Base-by-base conservation (phyloP, 1,284 basidiomycete genomes). In the Naganishia sp. region DNA sequence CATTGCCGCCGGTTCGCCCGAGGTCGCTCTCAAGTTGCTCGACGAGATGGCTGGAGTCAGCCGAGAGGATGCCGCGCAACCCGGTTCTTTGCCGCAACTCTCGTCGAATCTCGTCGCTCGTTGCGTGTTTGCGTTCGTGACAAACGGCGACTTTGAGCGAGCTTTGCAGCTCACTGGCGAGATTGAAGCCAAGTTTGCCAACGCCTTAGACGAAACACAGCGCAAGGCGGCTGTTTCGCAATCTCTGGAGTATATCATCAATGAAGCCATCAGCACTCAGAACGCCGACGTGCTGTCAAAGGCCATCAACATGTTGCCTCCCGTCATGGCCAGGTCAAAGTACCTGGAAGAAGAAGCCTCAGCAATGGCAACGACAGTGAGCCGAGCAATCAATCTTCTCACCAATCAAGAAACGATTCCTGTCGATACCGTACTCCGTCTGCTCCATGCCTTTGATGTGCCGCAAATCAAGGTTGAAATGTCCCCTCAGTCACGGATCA, bases 11-110 rank as follows among this genome's bases (percentile, higher is more conserved):
- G 86, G 86, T 5, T 81, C 87, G 66, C 82, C 87, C 0, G 84
- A 85, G 3, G 85, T 83, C 53, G 92, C 87, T 6, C 75, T 94
- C 10, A 84, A 77, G 21, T 77, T 94, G 2, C 81, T 95, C 53
- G 88, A 91, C 69, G 78, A 83, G 68, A 90, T 95, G 87, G 82
- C 93, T 75, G 82, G 83, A 68, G 80, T 84, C 0, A 72, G 81
- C 63, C 73, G 60, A 11, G 32, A 63, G 46, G 83, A 82, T 70
- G 73, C 69, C 6, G 68, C 79, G 1, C 69, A 76, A 0, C 84
- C 85, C 49, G 74, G 84, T 49, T 87, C 88, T 0, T 80, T 82
- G 0, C 87, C 88, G 0, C 83, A 85, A 2, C 79, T 85, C 0
- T 83, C 85, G 13, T 67, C 61, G 25, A 64, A 69, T 0, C 87